Evolutionary conservation across 805 yeast species (phyloP).

Genomic region (Saccharomycopsis javanensis): DNA sequence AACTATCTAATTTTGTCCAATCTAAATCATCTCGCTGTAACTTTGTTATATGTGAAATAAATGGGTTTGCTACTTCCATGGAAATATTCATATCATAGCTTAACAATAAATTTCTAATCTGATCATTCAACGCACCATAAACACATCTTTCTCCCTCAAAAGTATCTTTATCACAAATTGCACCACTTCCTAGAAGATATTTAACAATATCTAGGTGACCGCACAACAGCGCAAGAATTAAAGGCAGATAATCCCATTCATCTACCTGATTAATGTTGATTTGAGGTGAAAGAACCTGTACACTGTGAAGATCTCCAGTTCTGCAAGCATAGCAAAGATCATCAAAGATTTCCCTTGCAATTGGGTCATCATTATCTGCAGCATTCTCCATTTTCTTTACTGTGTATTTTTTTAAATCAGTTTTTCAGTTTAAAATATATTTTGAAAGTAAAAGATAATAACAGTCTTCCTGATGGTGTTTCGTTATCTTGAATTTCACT

Average conservation of each 20-base stretch:
- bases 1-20: constrained; percentile 18
- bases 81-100: constrained; percentile 59
- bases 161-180: constrained; percentile 73
- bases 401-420: not conserved
- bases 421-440: too few species aligned
- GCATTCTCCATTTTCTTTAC: not conserved
- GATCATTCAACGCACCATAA: constrained; percentile 67
- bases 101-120: constrained; percentile 47
- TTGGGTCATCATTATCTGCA: not conserved
- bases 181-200: constrained; percentile 53
- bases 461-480: too few species aligned
- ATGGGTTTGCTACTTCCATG: constrained; percentile 60
- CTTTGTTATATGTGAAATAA: constrained; percentile 58
- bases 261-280: constrained; percentile 43
- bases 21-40: constrained; percentile 22
- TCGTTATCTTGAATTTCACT: too few species aligned
- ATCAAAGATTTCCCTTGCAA: not conserved
- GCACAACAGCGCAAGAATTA: constrained; percentile 63
- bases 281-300: constrained; percentile 42
- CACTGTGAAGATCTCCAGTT: constrained; percentile 56
- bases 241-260: constrained; percentile 66
- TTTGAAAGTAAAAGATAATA: too few species aligned
- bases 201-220: constrained; percentile 63
- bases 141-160: constrained; percentile 71
- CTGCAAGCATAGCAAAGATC: constrained; percentile 42